phyloP scores from a whole-genome alignment of 2,329 filamentous ascomycete species.

The Elsinoe ampelina region DNA sequence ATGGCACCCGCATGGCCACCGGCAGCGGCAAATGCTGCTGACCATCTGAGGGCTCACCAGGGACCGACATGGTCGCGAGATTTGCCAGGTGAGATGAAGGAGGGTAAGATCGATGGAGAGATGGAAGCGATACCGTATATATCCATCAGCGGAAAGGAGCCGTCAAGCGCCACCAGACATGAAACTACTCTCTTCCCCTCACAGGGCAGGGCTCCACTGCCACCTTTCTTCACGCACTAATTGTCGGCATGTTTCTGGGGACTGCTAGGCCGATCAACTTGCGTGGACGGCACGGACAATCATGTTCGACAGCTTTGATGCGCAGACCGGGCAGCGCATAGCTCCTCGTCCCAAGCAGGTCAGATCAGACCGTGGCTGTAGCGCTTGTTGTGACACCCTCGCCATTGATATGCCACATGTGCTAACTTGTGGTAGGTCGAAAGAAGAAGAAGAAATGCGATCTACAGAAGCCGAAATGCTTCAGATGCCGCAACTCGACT shows the following conservation, averaged over 20 bases:
- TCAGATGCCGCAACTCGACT: constrained; percentile 18
- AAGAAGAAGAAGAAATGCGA: constrained; percentile 21
- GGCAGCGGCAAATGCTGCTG: constrained; percentile 4
- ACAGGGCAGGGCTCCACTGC: too few species aligned
- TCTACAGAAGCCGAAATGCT: constrained; percentile 15
- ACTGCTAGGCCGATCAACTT: not conserved
- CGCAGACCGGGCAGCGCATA: constrained; percentile 15
- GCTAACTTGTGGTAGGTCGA: constrained; percentile 16
- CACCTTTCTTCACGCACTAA: not conserved
- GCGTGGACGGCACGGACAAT: not conserved
- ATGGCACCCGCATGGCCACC: constrained; percentile 17
- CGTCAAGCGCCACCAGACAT: not conserved
- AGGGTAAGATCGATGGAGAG: not conserved
- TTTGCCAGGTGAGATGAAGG: not conserved
- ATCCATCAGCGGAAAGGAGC: too few species aligned
- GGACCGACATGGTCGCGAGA: not conserved
- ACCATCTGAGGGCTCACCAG: not conserved
- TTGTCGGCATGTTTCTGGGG: constrained; percentile 2
- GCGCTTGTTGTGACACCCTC: constrained; percentile 17
- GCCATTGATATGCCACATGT: not conserved
- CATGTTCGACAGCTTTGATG: constrained; percentile 19
- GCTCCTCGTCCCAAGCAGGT: constrained; percentile 11
- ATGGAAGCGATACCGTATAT: not conserved
- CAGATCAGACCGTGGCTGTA: constrained; percentile 13
- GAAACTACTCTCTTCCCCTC: not conserved